Conservation (phyloP, 108 stramenopile genomes). For the Nitzschia sp. region DNA sequence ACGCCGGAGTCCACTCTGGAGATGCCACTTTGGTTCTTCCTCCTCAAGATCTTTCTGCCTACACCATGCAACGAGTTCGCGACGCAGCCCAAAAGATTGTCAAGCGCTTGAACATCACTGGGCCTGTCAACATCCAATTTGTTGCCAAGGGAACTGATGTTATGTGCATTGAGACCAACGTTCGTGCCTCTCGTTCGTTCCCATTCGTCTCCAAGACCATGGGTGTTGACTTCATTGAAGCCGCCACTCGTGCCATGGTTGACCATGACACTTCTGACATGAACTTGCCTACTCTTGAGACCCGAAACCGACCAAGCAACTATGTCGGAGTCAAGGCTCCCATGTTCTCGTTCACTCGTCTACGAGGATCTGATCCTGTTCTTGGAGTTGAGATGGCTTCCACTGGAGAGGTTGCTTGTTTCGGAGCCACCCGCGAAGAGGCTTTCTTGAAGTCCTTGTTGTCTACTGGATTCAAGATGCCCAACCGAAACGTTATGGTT, state of each 20-base stretch:
- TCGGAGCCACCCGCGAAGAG: constrained; percentile 94
- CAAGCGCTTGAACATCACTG: constrained; percentile 94
- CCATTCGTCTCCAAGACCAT: constrained; percentile 99
- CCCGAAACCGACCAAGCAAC: constrained; percentile 77
- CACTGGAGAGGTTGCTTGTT: constrained; percentile 99
- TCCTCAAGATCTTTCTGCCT: constrained; percentile 83
- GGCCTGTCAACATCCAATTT: constrained; percentile 99
- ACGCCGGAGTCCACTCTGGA: constrained; percentile 97
- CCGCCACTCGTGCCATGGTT: constrained; percentile 92
- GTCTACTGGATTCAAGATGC: constrained; percentile 93
- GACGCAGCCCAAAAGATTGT: constrained; percentile 90
- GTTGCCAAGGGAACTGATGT: constrained; percentile 96
- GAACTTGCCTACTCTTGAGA: constrained; percentile 88
- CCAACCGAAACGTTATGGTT: constrained; percentile 88
- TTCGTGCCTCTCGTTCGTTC: constrained; percentile 96
- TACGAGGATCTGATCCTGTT: constrained; percentile 97
- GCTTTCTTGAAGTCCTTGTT: constrained; percentile 96
- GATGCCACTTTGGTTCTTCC: constrained; percentile 94
- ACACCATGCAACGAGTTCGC: constrained; percentile 77
- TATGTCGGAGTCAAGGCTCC: constrained; percentile 98
- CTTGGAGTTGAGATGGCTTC: constrained; percentile 99
- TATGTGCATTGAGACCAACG: constrained; percentile 98
- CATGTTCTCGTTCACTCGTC: constrained; percentile 98
- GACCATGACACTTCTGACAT: constrained; percentile 79
- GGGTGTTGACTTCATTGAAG: constrained; percentile 96